Evolutionary conservation across 1,139 yeast species (phyloP).

Genomic region (Meyerozyma athensensis): DNA sequence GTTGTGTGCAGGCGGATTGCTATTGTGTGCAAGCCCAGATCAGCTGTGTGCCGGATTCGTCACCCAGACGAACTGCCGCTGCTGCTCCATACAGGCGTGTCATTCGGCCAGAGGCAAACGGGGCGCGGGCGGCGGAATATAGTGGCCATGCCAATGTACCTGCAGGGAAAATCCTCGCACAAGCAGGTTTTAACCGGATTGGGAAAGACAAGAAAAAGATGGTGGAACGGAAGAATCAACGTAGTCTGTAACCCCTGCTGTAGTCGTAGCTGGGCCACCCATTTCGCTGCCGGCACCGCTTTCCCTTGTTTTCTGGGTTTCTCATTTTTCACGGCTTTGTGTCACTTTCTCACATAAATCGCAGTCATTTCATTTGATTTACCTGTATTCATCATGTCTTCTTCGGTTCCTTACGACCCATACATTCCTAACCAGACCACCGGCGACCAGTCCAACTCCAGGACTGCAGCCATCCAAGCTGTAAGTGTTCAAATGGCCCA

Average conservation of each 20-base stretch:
- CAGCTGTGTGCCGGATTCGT: neutral
- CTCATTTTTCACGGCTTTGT: neutral
- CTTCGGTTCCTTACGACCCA: slow-evolving; percentile 88
- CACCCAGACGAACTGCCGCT: too few species aligned
- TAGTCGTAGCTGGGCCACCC: too few species aligned
- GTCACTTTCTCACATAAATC: neutral
- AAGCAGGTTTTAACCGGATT: neutral
- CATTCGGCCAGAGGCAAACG: neutral
- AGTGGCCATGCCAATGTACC: neutral
- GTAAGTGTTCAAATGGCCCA: too few species aligned
- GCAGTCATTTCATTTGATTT: neutral
- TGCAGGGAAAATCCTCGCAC: neutral
- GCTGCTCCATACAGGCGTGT: too few species aligned
- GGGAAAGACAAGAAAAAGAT: too few species aligned
- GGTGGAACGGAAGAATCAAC: too few species aligned
- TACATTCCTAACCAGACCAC: slow-evolving; percentile 66
- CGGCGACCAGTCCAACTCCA: slow-evolving; percentile 51
- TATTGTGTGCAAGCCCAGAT: slow-evolving; percentile 1
- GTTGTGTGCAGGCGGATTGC: slow-evolving; percentile 1
- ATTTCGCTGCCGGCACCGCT: too few species aligned
- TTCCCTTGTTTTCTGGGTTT: neutral
- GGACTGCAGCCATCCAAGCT: slow-evolving; percentile 84
- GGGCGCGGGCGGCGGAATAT: neutral
- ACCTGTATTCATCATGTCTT: slow-evolving; percentile 46
- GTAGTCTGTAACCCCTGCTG: too few species aligned